Evolutionary conservation across 257 asterid genomes (phyloP).

Genomic region (Solanum verrucosum): DNA sequence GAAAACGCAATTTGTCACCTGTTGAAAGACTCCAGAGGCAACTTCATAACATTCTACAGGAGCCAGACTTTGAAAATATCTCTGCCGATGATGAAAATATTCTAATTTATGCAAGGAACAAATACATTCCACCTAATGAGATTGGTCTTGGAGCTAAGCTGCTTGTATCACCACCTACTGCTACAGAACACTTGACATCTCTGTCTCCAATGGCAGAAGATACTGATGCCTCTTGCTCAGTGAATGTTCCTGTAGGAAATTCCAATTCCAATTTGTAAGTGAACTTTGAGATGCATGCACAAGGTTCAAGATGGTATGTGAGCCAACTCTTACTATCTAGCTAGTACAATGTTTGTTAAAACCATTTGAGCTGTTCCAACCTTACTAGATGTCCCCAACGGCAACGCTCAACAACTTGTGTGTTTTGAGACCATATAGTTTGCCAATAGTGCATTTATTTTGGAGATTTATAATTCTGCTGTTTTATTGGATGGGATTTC

Average conservation of each 20-base stretch:
- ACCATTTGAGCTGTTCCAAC: not conserved
- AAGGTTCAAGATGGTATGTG: not conserved
- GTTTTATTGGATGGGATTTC: not conserved
- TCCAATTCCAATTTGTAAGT: not conserved
- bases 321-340: not conserved
- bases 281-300: not conserved
- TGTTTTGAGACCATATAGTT: not conserved
- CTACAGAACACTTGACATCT: not conserved
- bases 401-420: not conserved
- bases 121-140: constrained; percentile 25
- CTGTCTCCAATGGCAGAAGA: not conserved
- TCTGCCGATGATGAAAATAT: constrained; percentile 10
- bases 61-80: not conserved
- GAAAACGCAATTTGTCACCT: constrained; percentile 19
- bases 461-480: not conserved
- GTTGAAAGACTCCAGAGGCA: constrained; percentile 19
- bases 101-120: constrained; percentile 19
- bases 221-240: not conserved
- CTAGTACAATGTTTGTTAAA: not conserved
- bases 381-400: not conserved
- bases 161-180: constrained; percentile 1
- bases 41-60: not conserved
- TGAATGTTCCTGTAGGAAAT: not conserved
- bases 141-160: constrained; percentile 42
- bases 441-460: not conserved